Percentiles rank a stretch among this genome's conserved stretches.
Evolutionary conservation across 306 rosid genomes (phyloP).

Genomic region (Cucumis hystrix): DNA sequence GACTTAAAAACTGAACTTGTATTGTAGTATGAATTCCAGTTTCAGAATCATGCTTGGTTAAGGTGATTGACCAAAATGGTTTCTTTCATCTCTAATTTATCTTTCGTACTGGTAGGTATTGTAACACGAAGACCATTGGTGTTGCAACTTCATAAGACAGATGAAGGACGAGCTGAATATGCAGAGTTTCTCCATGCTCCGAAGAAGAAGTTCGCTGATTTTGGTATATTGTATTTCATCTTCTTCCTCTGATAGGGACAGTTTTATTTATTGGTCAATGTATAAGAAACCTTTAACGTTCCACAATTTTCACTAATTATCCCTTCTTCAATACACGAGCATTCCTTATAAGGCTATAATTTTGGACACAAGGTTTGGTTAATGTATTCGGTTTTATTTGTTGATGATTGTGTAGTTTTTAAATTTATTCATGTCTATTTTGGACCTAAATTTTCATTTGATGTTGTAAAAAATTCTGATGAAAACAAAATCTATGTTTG

Average conservation of each 20-base stretch:
- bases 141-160: constrained; percentile 87
- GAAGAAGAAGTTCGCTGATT: constrained; percentile 63
- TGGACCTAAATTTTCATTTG: background rate
- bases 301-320: background rate
- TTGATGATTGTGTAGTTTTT: background rate
- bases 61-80: background rate
- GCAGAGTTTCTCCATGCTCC: constrained; percentile 97
- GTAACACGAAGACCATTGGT: constrained; percentile 94
- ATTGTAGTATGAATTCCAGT: background rate
- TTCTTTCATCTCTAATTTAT: background rate
- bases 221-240: constrained; percentile 31
- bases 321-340: background rate
- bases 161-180: constrained; percentile 55
- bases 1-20: background rate
- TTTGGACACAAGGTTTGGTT: background rate
- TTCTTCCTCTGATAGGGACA: background rate
- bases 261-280: background rate
- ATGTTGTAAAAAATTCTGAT: background rate
- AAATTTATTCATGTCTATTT: background rate
- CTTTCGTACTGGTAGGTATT: constrained; percentile 43
- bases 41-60: background rate
- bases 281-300: background rate
- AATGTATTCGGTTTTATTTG: background rate
- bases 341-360: background rate
- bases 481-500: background rate